Evolutionary conservation across 129 eudicot genomes (phyloP), one percentile per base, ranked within the genome.

Genomic region (Mikania micrantha): DNA sequence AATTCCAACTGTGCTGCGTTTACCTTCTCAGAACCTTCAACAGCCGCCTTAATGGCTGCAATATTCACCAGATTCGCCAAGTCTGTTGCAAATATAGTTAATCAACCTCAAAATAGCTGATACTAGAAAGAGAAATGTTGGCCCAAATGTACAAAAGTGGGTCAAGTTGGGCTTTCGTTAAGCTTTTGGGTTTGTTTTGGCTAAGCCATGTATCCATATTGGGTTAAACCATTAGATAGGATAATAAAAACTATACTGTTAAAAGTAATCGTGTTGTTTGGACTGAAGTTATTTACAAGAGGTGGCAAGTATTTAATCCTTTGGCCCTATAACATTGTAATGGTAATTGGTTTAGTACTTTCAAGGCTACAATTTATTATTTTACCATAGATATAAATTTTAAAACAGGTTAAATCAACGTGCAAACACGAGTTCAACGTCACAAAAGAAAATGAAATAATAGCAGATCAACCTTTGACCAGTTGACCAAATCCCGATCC

Each of bases 11-110:
- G 96, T 40, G 79, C 35, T 38, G 85, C 81, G 29, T 71, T 85
- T 54, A 88, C 42, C 41, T 81, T 83, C 63, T 88, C 96, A 41
- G 87, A 88, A 19, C 96, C 96, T 76, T 85, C 96, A 47, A 88
- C 96, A 40, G 96, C 96, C 66, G 96, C 96, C 78, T 83, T 88
- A 36, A 88, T 88, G 70, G 96, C 92, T 29, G 96, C 96, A 73
- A 85, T 79, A 64, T 88, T 88, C 32, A 88, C 96, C 85, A 88
- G 75, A 63, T 88, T 88, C n/a, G 96, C 96, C 40, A 88, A 78
- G 76, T 88, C 96, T 88, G 86, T 71, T 75, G 35, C 61, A 53
- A 27, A 64, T 29, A 28, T 3, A 48, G 66, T 17, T 58, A 49
- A 31, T n/a, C 35, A 60, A 31, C 64, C 40, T 31, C 41, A 29